These are phyloP conservation scores for Trichophyton rubrum DNA, from an alignment of 2,329 filamentous ascomycete genomes.

Conservation along the genomic window DNA sequence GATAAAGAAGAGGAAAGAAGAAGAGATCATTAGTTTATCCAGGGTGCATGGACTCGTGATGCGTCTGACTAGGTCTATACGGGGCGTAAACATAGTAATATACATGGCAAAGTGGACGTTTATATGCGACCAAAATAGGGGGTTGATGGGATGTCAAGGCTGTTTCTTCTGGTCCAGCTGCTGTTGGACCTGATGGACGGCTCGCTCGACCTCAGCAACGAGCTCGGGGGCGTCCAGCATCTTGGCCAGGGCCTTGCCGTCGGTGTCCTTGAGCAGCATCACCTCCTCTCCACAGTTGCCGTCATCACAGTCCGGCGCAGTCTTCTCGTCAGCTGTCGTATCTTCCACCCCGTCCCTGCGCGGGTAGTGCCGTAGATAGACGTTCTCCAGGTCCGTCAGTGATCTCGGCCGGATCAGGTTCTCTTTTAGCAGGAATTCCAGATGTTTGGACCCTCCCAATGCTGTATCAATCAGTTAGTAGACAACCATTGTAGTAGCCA, in stretches of 20 bases:
- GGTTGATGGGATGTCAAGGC: not conserved
- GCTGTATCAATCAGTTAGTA: slow-evolving; percentile 34
- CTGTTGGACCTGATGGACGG: slow-evolving; percentile 57
- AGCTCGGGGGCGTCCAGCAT: slow-evolving; percentile 57
- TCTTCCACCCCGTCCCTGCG: slow-evolving; percentile 22
- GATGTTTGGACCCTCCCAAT: slow-evolving; percentile 67
- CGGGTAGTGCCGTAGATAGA: slow-evolving; percentile 46
- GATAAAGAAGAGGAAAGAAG: not conserved
- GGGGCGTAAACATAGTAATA: not conserved
- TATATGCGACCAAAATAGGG: not conserved
- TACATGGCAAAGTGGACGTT: not conserved
- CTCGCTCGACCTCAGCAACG: slow-evolving; percentile 59
- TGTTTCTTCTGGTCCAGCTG: slow-evolving; percentile 20
- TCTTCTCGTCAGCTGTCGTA: slow-evolving; percentile 13
- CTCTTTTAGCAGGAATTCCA: slow-evolving; percentile 68
- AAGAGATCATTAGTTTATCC: not conserved
- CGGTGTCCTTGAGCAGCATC: slow-evolving; percentile 33
- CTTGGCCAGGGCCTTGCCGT: slow-evolving; percentile 48
- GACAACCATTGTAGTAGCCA: not conserved
- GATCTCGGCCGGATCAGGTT: slow-evolving; percentile 55
- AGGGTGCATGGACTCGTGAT: not conserved
- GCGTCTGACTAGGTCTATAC: not conserved
- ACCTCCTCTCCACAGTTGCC: slow-evolving; percentile 29
- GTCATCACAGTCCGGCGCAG: slow-evolving; percentile 10
- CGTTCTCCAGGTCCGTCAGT: slow-evolving; percentile 56